Evolutionary conservation across 78 protist genomes (phyloP), one percentile per base, ranked within the genome.

Genomic region (slime mould (Dictyostelium discoideum)): DNA sequence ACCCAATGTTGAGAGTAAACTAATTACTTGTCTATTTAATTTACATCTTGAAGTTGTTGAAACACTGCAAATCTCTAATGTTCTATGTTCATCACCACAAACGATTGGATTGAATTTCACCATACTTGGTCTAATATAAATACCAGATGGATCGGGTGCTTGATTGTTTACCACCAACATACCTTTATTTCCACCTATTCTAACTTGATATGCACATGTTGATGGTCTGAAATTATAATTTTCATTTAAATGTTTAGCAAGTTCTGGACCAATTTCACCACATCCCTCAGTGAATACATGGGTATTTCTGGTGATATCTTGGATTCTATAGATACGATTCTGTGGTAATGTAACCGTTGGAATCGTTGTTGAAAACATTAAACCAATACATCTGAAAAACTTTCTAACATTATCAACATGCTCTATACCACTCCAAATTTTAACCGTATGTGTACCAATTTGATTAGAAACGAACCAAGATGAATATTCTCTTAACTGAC

Each of bases 121-220:
- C 97, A 90, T 89, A 22, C 93, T 85, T 6, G 14, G n/a, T n/a
- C 92, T 16, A 20, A 90, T 8, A 20, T 80, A 84, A 65, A 95
- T 9, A 9, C 89, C 94, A 0, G 18, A 32, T 10, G 74, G 67
- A 73, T 76, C 50, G 4, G 4, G 22, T 0, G 50, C 44, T 29
- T 87, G 72, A n/a, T 76, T 42, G 3, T 87, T 50, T 1, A 95
- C 82, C 1, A 82, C 72, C 40, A 84, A 16, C 16, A 95, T 84
- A 20, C 97, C 97, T 40, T 95, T 95, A 29, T 8, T 20, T 29
- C 97, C 97, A 67, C 92, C 95, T 3, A 90, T 63, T 37, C 97
- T 44, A 24, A 95, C 79, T n/a, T 95, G 96, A 20, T 57, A 76
- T 3, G 96, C 93, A 46, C 85, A 73, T 13, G 93, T 80, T 18